These are phyloP conservation scores for Podospora comata DNA, from an alignment of 495 filamentous ascomycete genomes.

Conservation along the genomic window DNA sequence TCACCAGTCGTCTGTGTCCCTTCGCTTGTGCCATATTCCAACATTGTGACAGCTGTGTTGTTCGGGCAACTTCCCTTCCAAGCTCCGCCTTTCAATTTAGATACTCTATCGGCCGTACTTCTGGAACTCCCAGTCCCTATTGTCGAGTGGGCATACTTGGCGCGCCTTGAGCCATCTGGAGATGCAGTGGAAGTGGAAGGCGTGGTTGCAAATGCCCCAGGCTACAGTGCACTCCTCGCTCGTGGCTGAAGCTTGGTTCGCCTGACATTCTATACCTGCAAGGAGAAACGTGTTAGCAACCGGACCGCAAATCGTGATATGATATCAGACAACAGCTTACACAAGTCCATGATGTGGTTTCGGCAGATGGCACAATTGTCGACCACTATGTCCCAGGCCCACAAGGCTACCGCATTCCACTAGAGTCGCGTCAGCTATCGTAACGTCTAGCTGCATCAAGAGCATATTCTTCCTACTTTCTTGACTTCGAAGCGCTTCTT, in stretches of 20 bases:
- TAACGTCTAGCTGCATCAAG: background rate
- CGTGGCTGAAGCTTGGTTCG: conserved; percentile 97
- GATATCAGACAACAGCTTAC: conserved; percentile 46
- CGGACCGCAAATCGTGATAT: background rate
- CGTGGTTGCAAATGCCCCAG: conserved; percentile 99
- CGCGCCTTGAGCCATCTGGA: conserved; percentile 99
- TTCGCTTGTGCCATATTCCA: background rate
- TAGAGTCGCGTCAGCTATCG: conserved; percentile 38
- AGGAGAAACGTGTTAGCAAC: background rate
- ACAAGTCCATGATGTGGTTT: conserved; percentile 99
- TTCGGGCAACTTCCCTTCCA: background rate
- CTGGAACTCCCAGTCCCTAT: conserved; percentile 99
- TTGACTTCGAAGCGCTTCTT: conserved; percentile 98
- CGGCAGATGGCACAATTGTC: conserved; percentile 99
- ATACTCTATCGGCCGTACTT: conserved; percentile 74
- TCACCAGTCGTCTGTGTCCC: background rate
- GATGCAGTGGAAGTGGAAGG: conserved; percentile 99
- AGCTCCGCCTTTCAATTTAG: background rate
- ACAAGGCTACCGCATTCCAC: conserved; percentile 99
- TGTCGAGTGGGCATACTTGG: conserved; percentile 96
- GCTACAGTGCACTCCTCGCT: conserved; percentile 98
- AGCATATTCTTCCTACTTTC: conserved; percentile 61
- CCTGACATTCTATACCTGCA: conserved; percentile 94
- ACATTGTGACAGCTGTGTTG: background rate
- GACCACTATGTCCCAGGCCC: conserved; percentile 99